Evolutionary conservation across 1,284 basidiomycete species (phyloP), one percentile per base, ranked within the genome.

Genomic region (Cryptococcus maquisensis): DNA sequence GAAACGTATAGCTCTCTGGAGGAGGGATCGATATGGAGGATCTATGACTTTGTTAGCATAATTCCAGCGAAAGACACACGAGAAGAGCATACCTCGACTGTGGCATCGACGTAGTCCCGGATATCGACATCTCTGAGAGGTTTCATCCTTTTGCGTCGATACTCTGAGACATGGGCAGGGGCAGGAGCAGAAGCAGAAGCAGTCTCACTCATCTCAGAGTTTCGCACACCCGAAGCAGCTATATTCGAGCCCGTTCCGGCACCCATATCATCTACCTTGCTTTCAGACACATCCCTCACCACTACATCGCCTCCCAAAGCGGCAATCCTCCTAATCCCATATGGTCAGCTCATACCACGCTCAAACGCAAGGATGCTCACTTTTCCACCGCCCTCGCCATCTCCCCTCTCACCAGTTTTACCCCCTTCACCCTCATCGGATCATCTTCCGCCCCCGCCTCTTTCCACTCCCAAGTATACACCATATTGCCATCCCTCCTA

Each of bases 381-480:
- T 47, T 48, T 28, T 68, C 64, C 35, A 71, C 69, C 16, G 47
- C 57, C 24, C 42, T 56, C 26, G 40, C 50, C 18, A 21, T 43
- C 47, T 56, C 46, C 35, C 36, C 15, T 15, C 54, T 62, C 20
- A 65, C 54, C 16, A 49, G 23, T 10, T 64, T 68, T 12, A 15
- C 16, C 16, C 7, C 38, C 20, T 20, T 40, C 38, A 2, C 38
- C 38, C 38, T n/a, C 16, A 40, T 12, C 38, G 38, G 5, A 5
- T 32, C 28, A 32, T 40, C 38, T 2, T 20, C 38, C 3, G 38
- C 38, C 16, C 38, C 18, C 65, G 50, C 23, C 49, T 51, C 28
- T 73, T 64, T 9, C 70, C 70, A 73, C 49, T 46, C 72, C 68
- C 28, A 73, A 38, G 18, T 61, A 53, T 0, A 52, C 62, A 5